Conservation (phyloP, 208 protist genomes). For the Strigomonas culicis region DNA sequence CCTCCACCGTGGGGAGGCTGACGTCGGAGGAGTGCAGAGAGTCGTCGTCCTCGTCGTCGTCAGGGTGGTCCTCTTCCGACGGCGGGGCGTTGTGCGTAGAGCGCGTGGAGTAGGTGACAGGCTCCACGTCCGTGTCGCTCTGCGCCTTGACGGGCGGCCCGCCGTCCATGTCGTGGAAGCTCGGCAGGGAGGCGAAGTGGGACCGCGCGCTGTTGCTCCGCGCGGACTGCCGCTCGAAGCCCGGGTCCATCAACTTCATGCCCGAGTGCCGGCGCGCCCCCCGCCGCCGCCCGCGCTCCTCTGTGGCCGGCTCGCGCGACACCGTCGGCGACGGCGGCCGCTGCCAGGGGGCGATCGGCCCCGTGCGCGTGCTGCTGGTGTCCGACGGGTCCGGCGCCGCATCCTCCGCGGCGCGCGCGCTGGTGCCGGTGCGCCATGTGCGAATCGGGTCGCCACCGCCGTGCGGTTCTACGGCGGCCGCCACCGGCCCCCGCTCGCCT, state of each 20-base stretch:
- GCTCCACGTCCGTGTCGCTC: background rate
- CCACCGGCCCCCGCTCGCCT: no score
- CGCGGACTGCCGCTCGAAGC: background rate
- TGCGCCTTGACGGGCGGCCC: background rate
- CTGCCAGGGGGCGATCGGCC: no score
- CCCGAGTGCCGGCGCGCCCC: background rate
- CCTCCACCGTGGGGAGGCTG: background rate
- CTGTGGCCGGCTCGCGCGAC: background rate
- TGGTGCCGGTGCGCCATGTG: no score
- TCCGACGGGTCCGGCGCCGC: no score
- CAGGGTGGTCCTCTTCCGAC: background rate
- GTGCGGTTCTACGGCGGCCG: no score
- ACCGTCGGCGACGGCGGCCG: background rate
- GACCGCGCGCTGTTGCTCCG: background rate
- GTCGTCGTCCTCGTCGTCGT: background rate
- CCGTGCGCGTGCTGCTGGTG: no score
- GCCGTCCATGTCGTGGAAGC: constrained; percentile 1
- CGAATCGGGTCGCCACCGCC: no score
- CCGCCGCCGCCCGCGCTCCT: background rate
- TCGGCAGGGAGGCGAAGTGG: constrained; percentile 1
- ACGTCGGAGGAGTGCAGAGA: constrained; percentile 2
- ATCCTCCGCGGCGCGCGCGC: no score
- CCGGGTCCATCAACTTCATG: background rate
- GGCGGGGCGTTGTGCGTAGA: background rate
- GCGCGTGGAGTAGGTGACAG: background rate